Evolutionary conservation across 768 basidiomycete genomes (phyloP), one percentile per base, ranked within the genome.

Genomic region (Crucibulum laeve): DNA sequence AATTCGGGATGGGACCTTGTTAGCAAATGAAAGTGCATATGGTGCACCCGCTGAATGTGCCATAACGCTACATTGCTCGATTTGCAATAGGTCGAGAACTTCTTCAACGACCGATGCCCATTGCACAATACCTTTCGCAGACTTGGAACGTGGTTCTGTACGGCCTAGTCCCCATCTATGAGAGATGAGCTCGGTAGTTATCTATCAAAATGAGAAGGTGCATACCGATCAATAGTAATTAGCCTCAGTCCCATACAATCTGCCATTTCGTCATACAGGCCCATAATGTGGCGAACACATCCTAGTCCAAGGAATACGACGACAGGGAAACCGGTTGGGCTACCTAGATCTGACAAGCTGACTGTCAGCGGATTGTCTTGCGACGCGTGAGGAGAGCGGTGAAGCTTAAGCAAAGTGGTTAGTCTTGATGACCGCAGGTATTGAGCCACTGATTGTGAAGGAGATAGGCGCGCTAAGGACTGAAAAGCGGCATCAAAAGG

Each of bases 1-100:
- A 42, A 98, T 79, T 22, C 91, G 83, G 17, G 82, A 73, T 2
- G 82, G 82, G 22, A 81, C 69, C 46, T 78, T 81, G 56, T 87
- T 84, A 22, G 89, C 88, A 43, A 89, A 87, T 0, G 92, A 92
- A 38, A 96, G 66, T 0, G 94, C 93, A 61, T 95, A 97, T 0
- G 95, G 95, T 8, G 91, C 87, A 15, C 95, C 95, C 7, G 95
- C 95, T 15, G 91, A 93, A 65, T 97, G 95, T 4, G 93, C 95
- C 77, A 98, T 82, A 26, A 99, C 71, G 54, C 90, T 88, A 59
- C 88, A 95, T 56, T 82, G 74, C 19, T 76, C 72, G 35, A 98
- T 83, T 17, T 76, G 74, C 38, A 96, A 68, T 44, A 80, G 67
- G 53, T 95, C 91, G 26, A 93, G 79, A 4, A 97, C 85, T 63